Base-by-base conservation (phyloP, 805 yeast genomes). In the Alloascoidea africana region DNA sequence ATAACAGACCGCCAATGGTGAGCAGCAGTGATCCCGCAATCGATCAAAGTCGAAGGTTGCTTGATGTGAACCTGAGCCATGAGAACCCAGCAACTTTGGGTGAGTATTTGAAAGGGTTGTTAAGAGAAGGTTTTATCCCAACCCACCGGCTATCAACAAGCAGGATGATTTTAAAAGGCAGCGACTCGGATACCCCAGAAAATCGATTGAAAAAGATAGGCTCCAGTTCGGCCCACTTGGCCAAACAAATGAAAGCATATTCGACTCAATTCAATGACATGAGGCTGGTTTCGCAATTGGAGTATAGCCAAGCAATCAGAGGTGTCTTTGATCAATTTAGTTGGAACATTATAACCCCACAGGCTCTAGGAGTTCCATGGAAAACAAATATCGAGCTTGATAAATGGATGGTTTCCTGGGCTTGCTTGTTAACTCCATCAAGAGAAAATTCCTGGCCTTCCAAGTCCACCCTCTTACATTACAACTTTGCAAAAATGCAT, bases 381-480 rank as follows among this genome's bases (percentile, higher is more conserved):
- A 70, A 68, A 44, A 66, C 76, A 4, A 77, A 77, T 48, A 53
- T 77, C 40, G 82, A 76, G 41, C 54, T 77, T 27, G 86, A 77
- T 48, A 74, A 69, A 52, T 77, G 86, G 86, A 77, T 77, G 83
- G 82, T 77, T 3, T 76, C 77, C 15, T 77, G 86, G 86, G 74
- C 86, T 0, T 81, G 78, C 6, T 53, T 76, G 32, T 55, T 77
- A 15, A 70, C 80, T 2, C 80, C 82, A 1, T 64, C 71, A 36
- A 65, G 64, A 36, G 58, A 54, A 14, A 56, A 55, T 30, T 55
- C 65, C 0, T 77, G 86, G 86, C 70, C 80, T 5, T 68, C 80
- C 1, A 77, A 77, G 46, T 73, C 81, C 1, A 76, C 84, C 0
- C 58, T 77, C 41, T 70, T 77, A 33, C 78, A 77, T 49, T 77